Conservation (phyloP, 306 rosid genomes). For the Sophora flavescens region DNA sequence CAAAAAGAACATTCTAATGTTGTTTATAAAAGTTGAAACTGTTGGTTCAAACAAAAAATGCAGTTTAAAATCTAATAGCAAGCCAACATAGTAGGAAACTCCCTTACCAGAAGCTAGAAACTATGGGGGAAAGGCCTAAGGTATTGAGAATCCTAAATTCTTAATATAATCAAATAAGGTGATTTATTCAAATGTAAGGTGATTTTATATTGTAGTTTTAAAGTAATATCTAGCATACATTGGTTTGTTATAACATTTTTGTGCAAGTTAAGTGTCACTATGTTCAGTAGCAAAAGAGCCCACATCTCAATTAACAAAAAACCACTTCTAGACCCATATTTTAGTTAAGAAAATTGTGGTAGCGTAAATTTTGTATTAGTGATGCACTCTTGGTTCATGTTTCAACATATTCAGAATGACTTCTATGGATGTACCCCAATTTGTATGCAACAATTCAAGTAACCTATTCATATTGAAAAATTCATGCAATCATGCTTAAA, state of each 20-base stretch:
- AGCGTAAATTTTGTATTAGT: not conserved
- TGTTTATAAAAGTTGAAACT: not conserved
- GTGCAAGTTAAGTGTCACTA: slow-evolving; percentile 1
- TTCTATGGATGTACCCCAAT: not conserved
- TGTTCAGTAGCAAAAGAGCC: not conserved
- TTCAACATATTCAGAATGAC: slow-evolving; percentile 11
- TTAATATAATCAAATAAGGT: not conserved
- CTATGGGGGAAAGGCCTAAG: not conserved
- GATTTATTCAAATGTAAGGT: not conserved
- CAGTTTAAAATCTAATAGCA: slow-evolving; percentile 1
- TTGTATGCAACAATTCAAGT: not conserved
- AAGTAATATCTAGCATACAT: not conserved
- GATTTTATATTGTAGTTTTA: not conserved
- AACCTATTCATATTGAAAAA: slow-evolving; percentile 6
- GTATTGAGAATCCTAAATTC: not conserved
- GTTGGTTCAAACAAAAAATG: slow-evolving; percentile 4
- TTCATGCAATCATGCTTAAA: not conserved
- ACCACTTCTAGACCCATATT: slow-evolving; percentile 2
- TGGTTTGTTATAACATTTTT: not conserved
- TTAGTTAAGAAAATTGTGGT: not conserved
- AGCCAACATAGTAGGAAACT: not conserved
- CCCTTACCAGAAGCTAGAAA: slow-evolving; percentile 5
- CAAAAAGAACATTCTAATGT: not conserved
- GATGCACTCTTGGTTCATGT: slow-evolving; percentile 21
- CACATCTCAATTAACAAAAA: not conserved